A percentile compares a stretch with the other conserved stretches of the same genome.
Evolutionary conservation across 1,284 basidiomycete species (phyloP).

Genomic region (Boletus semigastroideus): DNA sequence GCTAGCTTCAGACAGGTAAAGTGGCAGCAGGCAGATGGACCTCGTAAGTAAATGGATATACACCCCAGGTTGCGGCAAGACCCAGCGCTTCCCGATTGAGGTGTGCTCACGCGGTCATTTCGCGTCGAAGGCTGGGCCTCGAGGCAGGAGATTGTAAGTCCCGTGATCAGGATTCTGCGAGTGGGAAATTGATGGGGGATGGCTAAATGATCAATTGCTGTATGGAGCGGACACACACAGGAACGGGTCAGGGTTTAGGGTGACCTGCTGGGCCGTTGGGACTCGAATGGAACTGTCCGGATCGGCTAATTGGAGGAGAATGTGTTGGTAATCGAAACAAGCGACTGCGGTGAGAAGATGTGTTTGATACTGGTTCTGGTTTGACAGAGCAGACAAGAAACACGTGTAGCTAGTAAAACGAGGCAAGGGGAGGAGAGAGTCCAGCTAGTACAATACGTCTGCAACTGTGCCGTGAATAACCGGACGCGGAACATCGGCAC

Average conservation of each 20-base stretch:
- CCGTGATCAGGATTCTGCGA: conserved; percentile 19
- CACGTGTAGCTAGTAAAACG: conserved; percentile 11
- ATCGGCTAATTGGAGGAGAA: conserved; percentile 11
- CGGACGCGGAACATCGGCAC: conserved; percentile 21
- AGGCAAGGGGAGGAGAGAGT: no score
- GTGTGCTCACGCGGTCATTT: conserved; percentile 29
- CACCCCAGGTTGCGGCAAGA: no score
- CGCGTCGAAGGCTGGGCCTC: conserved; percentile 27
- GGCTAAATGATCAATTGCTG: conserved; percentile 8
- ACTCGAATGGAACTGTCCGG: conserved; percentile 17
- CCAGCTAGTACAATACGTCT: no score
- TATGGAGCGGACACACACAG: conserved; percentile 16
- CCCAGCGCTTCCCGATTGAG: conserved; percentile 10
- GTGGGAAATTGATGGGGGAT: conserved; percentile 14
- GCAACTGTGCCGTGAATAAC: conserved; percentile 16
- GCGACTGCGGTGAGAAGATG: no score
- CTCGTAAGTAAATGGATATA: no score
- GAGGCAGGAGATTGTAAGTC: conserved; percentile 24
- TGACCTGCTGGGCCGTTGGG: background rate
- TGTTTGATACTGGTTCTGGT: background rate
- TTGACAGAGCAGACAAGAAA: no score
- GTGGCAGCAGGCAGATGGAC: no score
- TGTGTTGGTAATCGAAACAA: no score
- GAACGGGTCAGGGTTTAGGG: conserved; percentile 28
- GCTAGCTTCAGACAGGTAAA: background rate